Evolutionary conservation across 768 basidiomycete species (phyloP), one percentile per base, ranked within the genome.

Genomic region (Trametes elegans): DNA sequence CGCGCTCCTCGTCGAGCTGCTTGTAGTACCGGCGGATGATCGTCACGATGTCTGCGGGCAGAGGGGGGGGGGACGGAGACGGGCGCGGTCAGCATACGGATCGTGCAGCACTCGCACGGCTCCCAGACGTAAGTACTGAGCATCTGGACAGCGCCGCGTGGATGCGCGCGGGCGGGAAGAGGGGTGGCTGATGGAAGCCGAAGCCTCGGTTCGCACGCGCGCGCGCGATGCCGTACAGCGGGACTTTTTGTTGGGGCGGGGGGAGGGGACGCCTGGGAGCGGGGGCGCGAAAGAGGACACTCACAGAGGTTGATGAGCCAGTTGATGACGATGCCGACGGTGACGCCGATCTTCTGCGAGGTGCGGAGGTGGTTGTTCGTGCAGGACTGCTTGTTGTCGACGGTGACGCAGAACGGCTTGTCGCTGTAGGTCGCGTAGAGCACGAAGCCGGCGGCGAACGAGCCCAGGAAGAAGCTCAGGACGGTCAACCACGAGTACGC

Each of bases 1-100:
- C 61, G 53, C 52, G 57, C 56, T 67, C 66, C 24, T 62, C 59
- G 50, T 68, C 63, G 56, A 68, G 67, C 62, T 68, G 67, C 50
- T 60, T 55, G 47, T 59, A 58, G 58, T 68, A 68, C 21, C 64
- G 64, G 50, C 62, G 60, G 49, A 68, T 66, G 52, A 66, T 55
- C 28, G 60, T 47, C 9, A 63, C 63, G 45, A 68, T 62, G 49
- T 66, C 67, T 68, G 51, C 16, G 31, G 26, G 13, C n/a, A 14
- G n/a, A 21, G n/a, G n/a, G n/a, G n/a, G n/a, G n/a, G n/a, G n/a
- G n/a, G n/a, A n/a, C 19, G 23, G 31, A 36, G 24, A 14, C 5
- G 27, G 21, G 43, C 16, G 27, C 23, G 45, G 31, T 58, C 42
- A 54, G 49, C 53, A 50, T 55, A n/a, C 7, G 14, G 24, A 16